Conservation (phyloP, 2,329 filamentous ascomycete species). For the Microdochium paspali region DNA sequence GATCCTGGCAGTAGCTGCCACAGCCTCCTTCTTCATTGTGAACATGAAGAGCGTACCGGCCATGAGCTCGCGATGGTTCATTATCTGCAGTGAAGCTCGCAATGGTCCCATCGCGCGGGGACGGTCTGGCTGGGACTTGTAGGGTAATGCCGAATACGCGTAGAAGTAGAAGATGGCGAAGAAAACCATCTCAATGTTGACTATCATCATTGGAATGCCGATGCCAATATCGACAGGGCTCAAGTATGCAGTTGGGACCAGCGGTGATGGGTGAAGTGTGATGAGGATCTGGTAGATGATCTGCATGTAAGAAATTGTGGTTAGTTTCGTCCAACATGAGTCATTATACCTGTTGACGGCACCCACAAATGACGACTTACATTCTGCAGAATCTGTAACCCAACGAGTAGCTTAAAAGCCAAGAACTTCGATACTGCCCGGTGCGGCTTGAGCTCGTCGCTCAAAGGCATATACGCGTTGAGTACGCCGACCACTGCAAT, state of each 20-base stretch:
- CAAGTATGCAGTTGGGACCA: background rate
- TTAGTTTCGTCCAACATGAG: no score
- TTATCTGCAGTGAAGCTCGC: no score
- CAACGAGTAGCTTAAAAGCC: constrained; percentile 1
- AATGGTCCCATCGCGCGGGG: no score
- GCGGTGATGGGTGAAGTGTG: background rate
- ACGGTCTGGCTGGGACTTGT: no score
- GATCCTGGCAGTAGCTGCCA: no score
- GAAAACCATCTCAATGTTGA: constrained; percentile 1
- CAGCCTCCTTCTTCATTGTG: no score
- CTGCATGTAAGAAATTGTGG: background rate
- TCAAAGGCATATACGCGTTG: constrained; percentile 7
- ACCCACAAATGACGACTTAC: background rate
- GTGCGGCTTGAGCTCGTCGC: constrained; percentile 4
- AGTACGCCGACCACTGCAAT: constrained; percentile 14
- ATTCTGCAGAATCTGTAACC: background rate
- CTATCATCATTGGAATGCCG: constrained; percentile 1
- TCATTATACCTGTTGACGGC: no score
- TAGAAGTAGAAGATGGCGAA: constrained; percentile 1
- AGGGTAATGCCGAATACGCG: background rate
- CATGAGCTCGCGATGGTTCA: no score
- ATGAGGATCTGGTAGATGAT: background rate
- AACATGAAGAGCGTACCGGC: no score
- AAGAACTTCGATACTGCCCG: background rate
- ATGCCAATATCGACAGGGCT: constrained; percentile 1